Conservation (phyloP, 805 yeast species). For the Starmerella riodocensis region DNA sequence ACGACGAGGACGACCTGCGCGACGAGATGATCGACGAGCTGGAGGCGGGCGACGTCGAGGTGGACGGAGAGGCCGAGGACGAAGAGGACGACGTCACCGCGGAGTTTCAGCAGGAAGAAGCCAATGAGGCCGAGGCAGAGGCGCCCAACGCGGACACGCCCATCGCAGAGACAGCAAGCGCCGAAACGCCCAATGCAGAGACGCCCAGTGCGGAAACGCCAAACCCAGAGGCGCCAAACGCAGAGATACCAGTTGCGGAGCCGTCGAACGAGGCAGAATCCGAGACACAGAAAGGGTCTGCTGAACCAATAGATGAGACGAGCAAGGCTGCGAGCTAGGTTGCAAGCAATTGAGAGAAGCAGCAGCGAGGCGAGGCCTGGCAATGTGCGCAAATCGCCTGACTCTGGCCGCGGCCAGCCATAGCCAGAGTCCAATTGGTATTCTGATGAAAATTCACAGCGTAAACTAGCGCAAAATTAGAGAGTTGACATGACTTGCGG, state of each 20-base stretch:
- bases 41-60: slow-evolving; percentile 21
- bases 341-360: no score
- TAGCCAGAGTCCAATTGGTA: no score
- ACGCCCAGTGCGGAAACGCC: slow-evolving; percentile 1
- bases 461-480: no score
- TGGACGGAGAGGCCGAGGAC: slow-evolving; percentile 18
- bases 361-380: no score
- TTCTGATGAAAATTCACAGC: no score
- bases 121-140: slow-evolving; percentile 1
- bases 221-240: slow-evolving; percentile 1
- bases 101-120: slow-evolving; percentile 9
- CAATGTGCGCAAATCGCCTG: no score
- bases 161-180: slow-evolving; percentile 2
- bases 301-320: no score
- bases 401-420: no score
- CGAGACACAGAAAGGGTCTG: no score
- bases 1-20: slow-evolving; percentile 21
- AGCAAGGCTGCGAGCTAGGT: no score
- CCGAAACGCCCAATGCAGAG: neutral
- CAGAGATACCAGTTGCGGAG: neutral
- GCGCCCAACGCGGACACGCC: neutral
- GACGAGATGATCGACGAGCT: slow-evolving; percentile 21
- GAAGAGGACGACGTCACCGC: slow-evolving; percentile 9
- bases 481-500: no score
- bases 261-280: no score